Evolutionary conservation across 2,329 filamentous ascomycete genomes (phyloP).

Genomic region (Alternaria arbusti): DNA sequence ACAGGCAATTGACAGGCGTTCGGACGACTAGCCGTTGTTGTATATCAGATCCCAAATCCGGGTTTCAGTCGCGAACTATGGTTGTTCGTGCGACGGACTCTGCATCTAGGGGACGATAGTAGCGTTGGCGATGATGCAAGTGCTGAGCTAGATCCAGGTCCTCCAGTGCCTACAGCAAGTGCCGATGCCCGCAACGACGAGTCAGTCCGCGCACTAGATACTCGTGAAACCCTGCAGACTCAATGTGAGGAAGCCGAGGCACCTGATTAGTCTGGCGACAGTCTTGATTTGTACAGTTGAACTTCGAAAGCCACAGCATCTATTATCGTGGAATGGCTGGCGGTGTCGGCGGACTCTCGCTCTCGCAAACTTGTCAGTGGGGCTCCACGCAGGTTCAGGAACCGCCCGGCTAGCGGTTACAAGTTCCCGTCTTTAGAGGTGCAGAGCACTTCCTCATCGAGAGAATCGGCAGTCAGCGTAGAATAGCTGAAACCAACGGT

Average conservation of each 20-base stretch:
- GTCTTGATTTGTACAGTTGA: background rate
- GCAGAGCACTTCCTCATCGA: slow-evolving; percentile 2
- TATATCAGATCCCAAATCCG: background rate
- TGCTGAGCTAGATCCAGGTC: background rate
- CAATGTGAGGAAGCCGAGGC: background rate
- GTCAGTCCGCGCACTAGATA: background rate
- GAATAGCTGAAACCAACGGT: background rate
- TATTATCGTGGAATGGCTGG: background rate
- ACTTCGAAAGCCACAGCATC: background rate
- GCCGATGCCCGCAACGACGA: slow-evolving; percentile 4
- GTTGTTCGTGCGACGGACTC: slow-evolving; percentile 3
- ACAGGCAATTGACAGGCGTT: background rate
- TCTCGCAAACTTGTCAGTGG: background rate
- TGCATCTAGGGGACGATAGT: background rate
- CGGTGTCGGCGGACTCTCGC: background rate
- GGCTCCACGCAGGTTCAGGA: background rate
- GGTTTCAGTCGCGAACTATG: slow-evolving; percentile 5
- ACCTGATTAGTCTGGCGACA: background rate
- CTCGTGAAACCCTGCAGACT: slow-evolving; percentile 1
- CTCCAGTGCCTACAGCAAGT: background rate
- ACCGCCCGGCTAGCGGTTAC: background rate
- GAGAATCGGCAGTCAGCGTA: slow-evolving; percentile 1
- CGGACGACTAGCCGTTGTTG: background rate
- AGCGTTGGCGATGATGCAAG: background rate
- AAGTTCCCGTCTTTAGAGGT: background rate